Conservation (phyloP, 768 basidiomycete species). For the Mycena indigotica region DNA sequence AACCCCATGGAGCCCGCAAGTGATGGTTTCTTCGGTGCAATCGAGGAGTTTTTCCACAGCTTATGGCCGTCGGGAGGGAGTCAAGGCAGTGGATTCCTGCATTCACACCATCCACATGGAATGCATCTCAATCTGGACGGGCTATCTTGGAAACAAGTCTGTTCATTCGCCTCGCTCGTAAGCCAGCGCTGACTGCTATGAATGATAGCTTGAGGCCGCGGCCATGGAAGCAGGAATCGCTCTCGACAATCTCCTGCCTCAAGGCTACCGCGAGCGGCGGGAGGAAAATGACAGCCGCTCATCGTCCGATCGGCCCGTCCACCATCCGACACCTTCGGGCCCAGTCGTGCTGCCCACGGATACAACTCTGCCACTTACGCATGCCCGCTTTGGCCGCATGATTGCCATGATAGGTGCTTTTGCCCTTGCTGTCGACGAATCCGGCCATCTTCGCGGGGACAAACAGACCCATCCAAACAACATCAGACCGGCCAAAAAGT, state of each 20-base stretch:
- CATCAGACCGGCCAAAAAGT: slow-evolving; percentile 2
- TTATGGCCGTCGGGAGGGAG: slow-evolving; percentile 21
- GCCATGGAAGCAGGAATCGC: slow-evolving; percentile 71
- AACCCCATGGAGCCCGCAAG: slow-evolving; percentile 4
- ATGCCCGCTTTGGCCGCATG: slow-evolving; percentile 62
- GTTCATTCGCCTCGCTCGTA: slow-evolving; percentile 1
- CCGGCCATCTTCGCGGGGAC: slow-evolving; percentile 17
- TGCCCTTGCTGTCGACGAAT: slow-evolving; percentile 43
- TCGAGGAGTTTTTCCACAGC: slow-evolving; percentile 8
- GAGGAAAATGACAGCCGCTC: slow-evolving; percentile 18
- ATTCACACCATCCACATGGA: slow-evolving; percentile 39
- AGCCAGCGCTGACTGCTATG: not conserved
- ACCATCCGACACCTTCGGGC: not conserved
- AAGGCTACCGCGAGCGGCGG: slow-evolving; percentile 29
- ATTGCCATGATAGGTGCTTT: slow-evolving; percentile 55
- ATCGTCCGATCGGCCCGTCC: not conserved
- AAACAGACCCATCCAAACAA: not conserved
- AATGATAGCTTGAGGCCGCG: slow-evolving; percentile 49
- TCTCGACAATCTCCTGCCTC: slow-evolving; percentile 51
- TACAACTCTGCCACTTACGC: slow-evolving; percentile 43
- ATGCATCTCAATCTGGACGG: slow-evolving; percentile 68
- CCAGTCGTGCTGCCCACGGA: slow-evolving; percentile 4
- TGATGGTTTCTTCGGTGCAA: slow-evolving; percentile 12
- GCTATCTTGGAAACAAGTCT: slow-evolving; percentile 47
- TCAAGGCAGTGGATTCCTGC: slow-evolving; percentile 16